Percentiles rank a stretch among this genome's conserved stretches.
Conservation (phyloP, 768 basidiomycete genomes). For the Macrocybe gigantea region DNA sequence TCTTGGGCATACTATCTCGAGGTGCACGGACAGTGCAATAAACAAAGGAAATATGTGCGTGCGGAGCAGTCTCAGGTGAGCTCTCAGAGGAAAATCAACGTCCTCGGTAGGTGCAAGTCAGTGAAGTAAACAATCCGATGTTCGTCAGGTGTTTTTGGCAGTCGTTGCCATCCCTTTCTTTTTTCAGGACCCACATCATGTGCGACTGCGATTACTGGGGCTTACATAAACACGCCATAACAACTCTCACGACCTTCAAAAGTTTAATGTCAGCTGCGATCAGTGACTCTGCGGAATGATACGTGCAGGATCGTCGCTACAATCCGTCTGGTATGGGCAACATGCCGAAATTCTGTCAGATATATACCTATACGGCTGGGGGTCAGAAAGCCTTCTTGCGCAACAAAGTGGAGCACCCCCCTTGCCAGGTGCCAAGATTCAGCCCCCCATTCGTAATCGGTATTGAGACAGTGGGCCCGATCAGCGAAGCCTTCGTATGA, state of each 20-base stretch:
- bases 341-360: constrained; percentile 77
- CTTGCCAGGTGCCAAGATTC: constrained; percentile 93
- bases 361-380: constrained; percentile 59
- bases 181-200: no score
- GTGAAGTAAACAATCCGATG: neutral
- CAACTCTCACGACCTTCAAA: no score
- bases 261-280: no score
- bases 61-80: neutral
- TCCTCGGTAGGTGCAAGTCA: neutral
- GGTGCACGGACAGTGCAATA: constrained; percentile 2
- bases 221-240: no score
- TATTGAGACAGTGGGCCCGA: constrained; percentile 77
- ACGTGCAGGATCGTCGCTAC: constrained; percentile 81
- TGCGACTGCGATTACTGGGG: no score
- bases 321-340: constrained; percentile 57
- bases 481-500: constrained; percentile 83
- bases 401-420: constrained; percentile 21
- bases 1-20: constrained; percentile 59
- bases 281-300: neutral
- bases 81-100: neutral
- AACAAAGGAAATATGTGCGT: neutral
- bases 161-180: neutral
- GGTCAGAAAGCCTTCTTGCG: neutral
- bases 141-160: neutral
- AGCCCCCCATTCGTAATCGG: constrained; percentile 78